Conservation (phyloP, 495 filamentous ascomycete species). For the Penicillium herquei region DNA sequence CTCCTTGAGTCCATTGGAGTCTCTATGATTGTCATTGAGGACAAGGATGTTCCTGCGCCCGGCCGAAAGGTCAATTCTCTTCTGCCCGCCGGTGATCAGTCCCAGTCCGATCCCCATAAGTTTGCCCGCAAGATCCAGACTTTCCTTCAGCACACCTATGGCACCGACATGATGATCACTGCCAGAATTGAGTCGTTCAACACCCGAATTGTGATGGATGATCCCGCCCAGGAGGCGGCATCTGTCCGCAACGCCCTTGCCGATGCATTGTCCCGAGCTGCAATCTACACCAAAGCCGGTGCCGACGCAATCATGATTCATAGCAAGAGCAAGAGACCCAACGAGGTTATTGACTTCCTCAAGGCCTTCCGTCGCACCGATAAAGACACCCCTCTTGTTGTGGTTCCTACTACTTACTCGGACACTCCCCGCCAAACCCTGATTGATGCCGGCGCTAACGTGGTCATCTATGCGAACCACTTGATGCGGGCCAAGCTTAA, state of each 20-base stretch:
- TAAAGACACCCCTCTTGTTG: not conserved
- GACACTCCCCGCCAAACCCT: not conserved
- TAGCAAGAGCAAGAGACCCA: slow-evolving; percentile 3
- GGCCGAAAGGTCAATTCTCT: slow-evolving; percentile 11
- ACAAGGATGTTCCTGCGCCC: slow-evolving; percentile 1
- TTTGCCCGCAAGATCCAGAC: slow-evolving; percentile 1
- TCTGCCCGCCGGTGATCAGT: not conserved
- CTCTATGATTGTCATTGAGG: slow-evolving; percentile 7
- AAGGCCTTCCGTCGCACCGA: not conserved
- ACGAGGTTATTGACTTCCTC: not conserved
- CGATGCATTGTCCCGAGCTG: slow-evolving; percentile 4
- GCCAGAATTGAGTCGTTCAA: slow-evolving; percentile 10
- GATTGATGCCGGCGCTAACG: slow-evolving; percentile 6
- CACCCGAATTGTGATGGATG: slow-evolving; percentile 1
- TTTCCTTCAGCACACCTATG: not conserved
- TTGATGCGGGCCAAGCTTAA: slow-evolving; percentile 7
- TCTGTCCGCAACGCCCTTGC: slow-evolving; percentile 3
- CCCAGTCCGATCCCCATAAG: not conserved
- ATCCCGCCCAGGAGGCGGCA: not conserved
- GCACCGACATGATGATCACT: slow-evolving; percentile 2
- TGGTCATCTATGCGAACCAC: slow-evolving; percentile 9
- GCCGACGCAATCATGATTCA: slow-evolving; percentile 9
- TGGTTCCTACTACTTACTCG: slow-evolving; percentile 7
- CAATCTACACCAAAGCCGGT: slow-evolving; percentile 1
- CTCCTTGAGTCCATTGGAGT: not conserved